Conservation (phyloP, 2,329 filamentous ascomycete genomes). For the Xylaria sp. region DNA sequence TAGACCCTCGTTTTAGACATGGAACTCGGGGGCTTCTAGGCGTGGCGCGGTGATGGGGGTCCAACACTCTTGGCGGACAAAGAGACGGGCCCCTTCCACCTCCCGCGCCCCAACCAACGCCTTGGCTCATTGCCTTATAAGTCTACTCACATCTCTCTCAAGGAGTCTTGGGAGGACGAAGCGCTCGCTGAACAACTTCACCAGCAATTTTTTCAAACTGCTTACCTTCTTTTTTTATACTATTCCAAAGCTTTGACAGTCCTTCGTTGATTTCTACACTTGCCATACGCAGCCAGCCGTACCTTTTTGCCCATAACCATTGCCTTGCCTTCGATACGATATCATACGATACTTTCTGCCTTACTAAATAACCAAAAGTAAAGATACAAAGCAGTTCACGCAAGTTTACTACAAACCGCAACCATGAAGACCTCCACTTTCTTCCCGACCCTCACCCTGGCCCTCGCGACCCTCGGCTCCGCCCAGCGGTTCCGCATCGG, state of each 20-base stretch:
- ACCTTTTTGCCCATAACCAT: background rate
- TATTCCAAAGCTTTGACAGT: background rate
- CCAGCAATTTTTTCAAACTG: background rate
- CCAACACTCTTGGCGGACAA: background rate
- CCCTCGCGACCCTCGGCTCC: conserved; percentile 28
- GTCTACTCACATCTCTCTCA: background rate
- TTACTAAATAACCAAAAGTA: too few species aligned
- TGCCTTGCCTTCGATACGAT: background rate
- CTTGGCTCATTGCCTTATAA: too few species aligned
- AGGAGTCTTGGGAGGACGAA: background rate
- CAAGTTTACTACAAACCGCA: conserved; percentile 2
- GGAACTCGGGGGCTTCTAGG: background rate
- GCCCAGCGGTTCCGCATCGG: too few species aligned
- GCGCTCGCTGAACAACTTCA: background rate
- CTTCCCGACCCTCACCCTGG: conserved; percentile 25
- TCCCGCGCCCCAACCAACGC: too few species aligned
- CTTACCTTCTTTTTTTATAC: background rate
- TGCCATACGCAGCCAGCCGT: background rate
- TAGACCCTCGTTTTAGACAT: background rate
- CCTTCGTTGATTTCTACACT: background rate
- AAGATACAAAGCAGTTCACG: too few species aligned
- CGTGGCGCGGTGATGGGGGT: background rate
- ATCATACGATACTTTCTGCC: too few species aligned
- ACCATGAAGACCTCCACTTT: conserved; percentile 31
- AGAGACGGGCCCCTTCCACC: too few species aligned